Conservation (phyloP, 345 rosid species). For the Populus davidiana region DNA sequence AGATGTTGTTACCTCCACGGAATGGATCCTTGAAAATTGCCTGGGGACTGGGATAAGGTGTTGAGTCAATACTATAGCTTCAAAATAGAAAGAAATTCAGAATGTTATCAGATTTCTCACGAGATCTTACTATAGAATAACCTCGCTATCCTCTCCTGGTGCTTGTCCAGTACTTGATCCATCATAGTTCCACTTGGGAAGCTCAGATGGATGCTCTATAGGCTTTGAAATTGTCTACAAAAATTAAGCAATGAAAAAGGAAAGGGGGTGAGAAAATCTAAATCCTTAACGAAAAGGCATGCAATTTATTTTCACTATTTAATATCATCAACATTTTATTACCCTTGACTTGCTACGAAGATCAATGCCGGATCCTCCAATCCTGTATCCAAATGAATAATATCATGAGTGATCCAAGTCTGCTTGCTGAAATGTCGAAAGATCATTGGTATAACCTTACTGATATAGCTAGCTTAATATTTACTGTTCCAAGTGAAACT, state of each 20-base stretch:
- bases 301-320: constrained; percentile 1
- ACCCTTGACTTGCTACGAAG: constrained; percentile 96
- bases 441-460: background rate
- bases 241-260: constrained; percentile 1
- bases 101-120: background rate
- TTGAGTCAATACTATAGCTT: constrained; percentile 12
- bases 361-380: constrained; percentile 88
- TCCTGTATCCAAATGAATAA: constrained; percentile 47
- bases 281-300: background rate
- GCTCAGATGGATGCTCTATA: constrained; percentile 87
- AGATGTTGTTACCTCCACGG: constrained; percentile 93
- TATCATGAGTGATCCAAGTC: background rate
- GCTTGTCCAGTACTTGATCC: constrained; percentile 99
- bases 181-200: constrained; percentile 98
- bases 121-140: constrained; percentile 82
- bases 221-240: constrained; percentile 78
- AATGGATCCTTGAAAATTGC: constrained; percentile 95
- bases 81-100: constrained; percentile 2
- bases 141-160: constrained; percentile 98
- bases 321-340: constrained; percentile 19
- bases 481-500: background rate
- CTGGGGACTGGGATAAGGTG: constrained; percentile 65
- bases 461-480: background rate
- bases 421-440: background rate
- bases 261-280: constrained; percentile 9